These are phyloP conservation scores for Chaetoceros muelleri DNA, from an alignment of 108 stramenopile species.

Conservation along the genomic window DNA sequence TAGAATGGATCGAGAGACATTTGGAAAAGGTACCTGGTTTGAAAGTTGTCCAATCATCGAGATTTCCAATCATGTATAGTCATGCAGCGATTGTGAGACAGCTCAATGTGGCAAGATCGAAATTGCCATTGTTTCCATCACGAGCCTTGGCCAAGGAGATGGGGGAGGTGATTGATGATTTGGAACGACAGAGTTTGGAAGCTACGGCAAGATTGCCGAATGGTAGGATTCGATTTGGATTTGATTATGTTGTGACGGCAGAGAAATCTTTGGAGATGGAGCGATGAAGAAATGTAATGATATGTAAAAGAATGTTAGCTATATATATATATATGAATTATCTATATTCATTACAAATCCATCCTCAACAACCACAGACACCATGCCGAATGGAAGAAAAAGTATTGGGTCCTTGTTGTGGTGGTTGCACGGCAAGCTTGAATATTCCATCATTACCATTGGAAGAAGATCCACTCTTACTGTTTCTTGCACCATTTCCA, in stretches of 20 bases:
- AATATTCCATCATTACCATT: too few species aligned
- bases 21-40: conserved; percentile 29
- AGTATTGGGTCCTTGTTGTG: too few species aligned
- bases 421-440: too few species aligned
- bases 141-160: conserved; percentile 47
- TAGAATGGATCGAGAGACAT: conserved; percentile 89
- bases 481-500: too few species aligned
- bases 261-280: conserved; percentile 34
- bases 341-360: too few species aligned
- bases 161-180: conserved; percentile 46
- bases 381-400: too few species aligned
- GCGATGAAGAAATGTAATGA: too few species aligned
- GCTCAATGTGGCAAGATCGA: conserved; percentile 83
- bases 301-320: too few species aligned
- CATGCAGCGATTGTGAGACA: conserved; percentile 73
- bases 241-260: conserved; percentile 88
- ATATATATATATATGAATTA: too few species aligned
- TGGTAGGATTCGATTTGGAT: conserved; percentile 71
- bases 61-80: conserved; percentile 86
- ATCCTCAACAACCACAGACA: too few species aligned
- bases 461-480: too few species aligned
- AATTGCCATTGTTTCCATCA: conserved; percentile 63
- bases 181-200: conserved; percentile 44
- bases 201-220: conserved; percentile 22
- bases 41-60: conserved; percentile 30